Evolutionary conservation across 768 basidiomycete species (phyloP).

Genomic region (Cubamyces sp.): DNA sequence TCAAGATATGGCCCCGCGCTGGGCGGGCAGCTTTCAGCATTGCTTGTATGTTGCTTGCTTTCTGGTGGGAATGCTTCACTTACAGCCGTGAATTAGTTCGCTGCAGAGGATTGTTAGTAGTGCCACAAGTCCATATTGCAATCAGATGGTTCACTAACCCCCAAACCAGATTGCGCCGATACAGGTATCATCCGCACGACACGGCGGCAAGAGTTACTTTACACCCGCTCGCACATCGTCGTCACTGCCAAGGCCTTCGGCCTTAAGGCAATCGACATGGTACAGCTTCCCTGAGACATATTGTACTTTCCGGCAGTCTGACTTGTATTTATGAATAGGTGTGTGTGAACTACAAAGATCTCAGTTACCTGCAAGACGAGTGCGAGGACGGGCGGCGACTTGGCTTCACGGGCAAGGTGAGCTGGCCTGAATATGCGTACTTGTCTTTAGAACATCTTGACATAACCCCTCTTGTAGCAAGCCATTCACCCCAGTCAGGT

Average conservation of each 20-base stretch:
- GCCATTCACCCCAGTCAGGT: slow-evolving; percentile 92
- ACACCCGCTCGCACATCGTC: slow-evolving; percentile 81
- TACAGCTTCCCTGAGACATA: slow-evolving; percentile 36
- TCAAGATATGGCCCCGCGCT: slow-evolving; percentile 45
- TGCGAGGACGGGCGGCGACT: slow-evolving; percentile 77
- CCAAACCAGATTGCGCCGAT: slow-evolving; percentile 78
- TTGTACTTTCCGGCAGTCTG: too few species aligned
- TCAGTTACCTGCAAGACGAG: slow-evolving; percentile 68
- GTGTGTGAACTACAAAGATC: slow-evolving; percentile 85
- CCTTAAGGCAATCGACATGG: slow-evolving; percentile 91
- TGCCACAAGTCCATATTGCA: neutral
- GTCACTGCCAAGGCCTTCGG: slow-evolving; percentile 83
- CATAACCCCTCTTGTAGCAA: slow-evolving; percentile 61
- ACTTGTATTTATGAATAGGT: slow-evolving; percentile 52
- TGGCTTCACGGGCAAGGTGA: slow-evolving; percentile 91
- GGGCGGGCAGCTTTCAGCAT: slow-evolving; percentile 61
- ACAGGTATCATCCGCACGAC: slow-evolving; percentile 78
- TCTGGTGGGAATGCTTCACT: neutral
- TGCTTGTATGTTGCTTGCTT: slow-evolving; percentile 56
- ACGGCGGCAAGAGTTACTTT: slow-evolving; percentile 78
- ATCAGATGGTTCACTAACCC: neutral
- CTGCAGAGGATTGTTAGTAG: slow-evolving; percentile 86
- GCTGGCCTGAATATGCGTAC: too few species aligned
- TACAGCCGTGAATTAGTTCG: slow-evolving; percentile 62
- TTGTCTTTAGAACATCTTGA: neutral